Evolutionary conservation across 192 early-diverging fungal genomes (phyloP).

Genomic region (Coemansia sp.): DNA sequence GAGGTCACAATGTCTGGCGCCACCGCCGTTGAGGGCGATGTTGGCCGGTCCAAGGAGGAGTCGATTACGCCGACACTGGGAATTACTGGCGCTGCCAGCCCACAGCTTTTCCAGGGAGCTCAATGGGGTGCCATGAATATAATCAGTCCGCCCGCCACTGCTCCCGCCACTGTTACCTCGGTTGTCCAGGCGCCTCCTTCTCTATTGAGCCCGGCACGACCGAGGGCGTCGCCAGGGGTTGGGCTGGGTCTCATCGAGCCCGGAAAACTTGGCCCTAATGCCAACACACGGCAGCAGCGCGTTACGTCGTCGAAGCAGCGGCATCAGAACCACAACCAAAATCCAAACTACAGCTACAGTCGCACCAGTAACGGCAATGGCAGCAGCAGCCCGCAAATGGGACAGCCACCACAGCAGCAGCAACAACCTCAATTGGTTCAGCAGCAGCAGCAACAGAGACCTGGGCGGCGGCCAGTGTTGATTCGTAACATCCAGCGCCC

Average conservation of each 20-base stretch:
- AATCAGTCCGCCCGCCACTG: not conserved
- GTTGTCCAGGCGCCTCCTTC: not conserved
- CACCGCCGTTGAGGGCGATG: conserved; percentile 33
- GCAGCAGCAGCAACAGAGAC: conserved; percentile 17
- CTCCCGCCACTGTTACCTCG: not conserved
- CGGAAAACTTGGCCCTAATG: not conserved
- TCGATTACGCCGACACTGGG: not conserved
- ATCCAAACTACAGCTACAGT: not conserved
- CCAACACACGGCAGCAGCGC: not conserved
- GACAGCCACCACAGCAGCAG: not conserved
- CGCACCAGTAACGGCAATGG: not conserved
- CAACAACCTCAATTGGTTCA: not conserved
- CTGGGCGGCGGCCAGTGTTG: conserved; percentile 31
- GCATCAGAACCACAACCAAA: not conserved
- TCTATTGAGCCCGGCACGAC: not conserved
- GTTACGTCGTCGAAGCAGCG: not conserved
- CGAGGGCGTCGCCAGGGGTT: not conserved
- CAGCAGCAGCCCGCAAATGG: not conserved
- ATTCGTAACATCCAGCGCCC: conserved; percentile 28
- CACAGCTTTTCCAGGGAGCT: not conserved
- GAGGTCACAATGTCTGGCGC: conserved; percentile 45
- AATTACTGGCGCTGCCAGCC: not conserved
- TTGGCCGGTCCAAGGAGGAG: not conserved
- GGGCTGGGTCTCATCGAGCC: not conserved
- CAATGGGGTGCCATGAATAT: not conserved